Evolutionary conservation across 768 basidiomycete genomes (phyloP), one percentile per base, ranked within the genome.

Genomic region (Mycena indigotica): DNA sequence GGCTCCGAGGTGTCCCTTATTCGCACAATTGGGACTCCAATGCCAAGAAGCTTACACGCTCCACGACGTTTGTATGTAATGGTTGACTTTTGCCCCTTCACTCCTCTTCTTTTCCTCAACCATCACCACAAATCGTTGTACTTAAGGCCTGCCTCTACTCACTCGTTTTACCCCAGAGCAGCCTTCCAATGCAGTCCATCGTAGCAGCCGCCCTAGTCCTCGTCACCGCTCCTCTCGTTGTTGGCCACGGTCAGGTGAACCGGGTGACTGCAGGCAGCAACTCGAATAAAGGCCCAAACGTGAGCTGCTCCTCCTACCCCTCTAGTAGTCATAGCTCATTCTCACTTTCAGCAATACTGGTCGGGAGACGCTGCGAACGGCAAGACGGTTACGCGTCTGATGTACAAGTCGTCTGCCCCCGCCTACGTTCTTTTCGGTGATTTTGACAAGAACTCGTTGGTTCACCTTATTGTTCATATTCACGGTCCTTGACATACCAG

Each of bases 321-420:
- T 44, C 23, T 19, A 13, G 19, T 29, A 28, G 39, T 24, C 17
- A 25, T 28, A 6, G 25, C 19, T 54, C 35, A 4, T 28, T 50
- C 32, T 13, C 25, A 23, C 23, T 28, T 5, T 10, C 41, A 66
- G 62, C 61, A 59, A 38, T 67, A 67, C 53, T 66, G 16, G 17
- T 19, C 56, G 10, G 65, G 53, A 19, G 66, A 66, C 51, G 16
- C 57, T 1, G 50, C 32, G 30, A 67, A 67, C 54, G 45, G 46
- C 10, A 46, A 59, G 50, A 67, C 66, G 3, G 66, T 61, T 12
- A 63, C 56, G 1, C 65, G 66, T 2, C 50, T 61, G 4, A 67
- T 67, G 66, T 67, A 67, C 51, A 40, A 64, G 54, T 56, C 65
- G 2, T 57, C 62, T 12, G 38, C 50, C 6, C 66, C 66, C 6